Evolutionary conservation across 495 filamentous ascomycete species (phyloP).

Genomic region (Polyplosphaeria fusca): DNA sequence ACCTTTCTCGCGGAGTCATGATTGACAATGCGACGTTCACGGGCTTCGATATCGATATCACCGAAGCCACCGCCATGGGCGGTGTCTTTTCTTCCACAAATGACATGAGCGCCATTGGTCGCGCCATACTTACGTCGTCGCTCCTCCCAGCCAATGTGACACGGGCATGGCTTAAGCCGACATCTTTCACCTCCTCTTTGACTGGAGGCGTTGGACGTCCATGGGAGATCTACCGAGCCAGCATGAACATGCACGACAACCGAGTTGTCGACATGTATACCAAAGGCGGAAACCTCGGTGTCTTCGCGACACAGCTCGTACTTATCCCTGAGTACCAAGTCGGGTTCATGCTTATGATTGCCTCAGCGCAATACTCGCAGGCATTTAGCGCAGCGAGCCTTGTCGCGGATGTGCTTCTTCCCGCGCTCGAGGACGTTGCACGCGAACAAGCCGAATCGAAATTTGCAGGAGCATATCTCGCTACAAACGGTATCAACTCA

Average conservation of each 20-base stretch:
- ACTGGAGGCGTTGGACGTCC: slow-evolving; percentile 48
- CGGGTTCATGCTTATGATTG: slow-evolving; percentile 18
- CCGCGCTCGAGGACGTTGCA: slow-evolving; percentile 48
- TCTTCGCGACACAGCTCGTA: slow-evolving; percentile 22
- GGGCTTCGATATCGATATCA: slow-evolving; percentile 26
- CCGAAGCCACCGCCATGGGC: slow-evolving; percentile 25
- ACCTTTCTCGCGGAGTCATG: neutral
- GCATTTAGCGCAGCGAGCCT: slow-evolving; percentile 30
- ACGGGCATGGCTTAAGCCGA: slow-evolving; percentile 50
- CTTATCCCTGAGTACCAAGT: slow-evolving; percentile 32
- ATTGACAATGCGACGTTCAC: slow-evolving; percentile 26
- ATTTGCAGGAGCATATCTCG: slow-evolving; percentile 48
- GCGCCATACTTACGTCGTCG: slow-evolving; percentile 50
- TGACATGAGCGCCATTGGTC: slow-evolving; percentile 42
- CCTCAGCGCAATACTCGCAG: slow-evolving; percentile 4
- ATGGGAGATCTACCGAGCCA: slow-evolving; percentile 45
- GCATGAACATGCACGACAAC: slow-evolving; percentile 23
- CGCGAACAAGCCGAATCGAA: slow-evolving; percentile 43
- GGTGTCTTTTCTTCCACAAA: slow-evolving; percentile 37
- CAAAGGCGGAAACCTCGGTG: slow-evolving; percentile 28
- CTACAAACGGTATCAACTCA: slow-evolving; percentile 22
- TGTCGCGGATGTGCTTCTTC: slow-evolving; percentile 38
- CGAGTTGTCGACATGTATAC: slow-evolving; percentile 33
- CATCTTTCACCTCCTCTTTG: slow-evolving; percentile 50
- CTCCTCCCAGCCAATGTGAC: slow-evolving; percentile 43